Conservation (phyloP, 2,329 filamentous ascomycete species). For the Beauveria pseudobassiana region DNA sequence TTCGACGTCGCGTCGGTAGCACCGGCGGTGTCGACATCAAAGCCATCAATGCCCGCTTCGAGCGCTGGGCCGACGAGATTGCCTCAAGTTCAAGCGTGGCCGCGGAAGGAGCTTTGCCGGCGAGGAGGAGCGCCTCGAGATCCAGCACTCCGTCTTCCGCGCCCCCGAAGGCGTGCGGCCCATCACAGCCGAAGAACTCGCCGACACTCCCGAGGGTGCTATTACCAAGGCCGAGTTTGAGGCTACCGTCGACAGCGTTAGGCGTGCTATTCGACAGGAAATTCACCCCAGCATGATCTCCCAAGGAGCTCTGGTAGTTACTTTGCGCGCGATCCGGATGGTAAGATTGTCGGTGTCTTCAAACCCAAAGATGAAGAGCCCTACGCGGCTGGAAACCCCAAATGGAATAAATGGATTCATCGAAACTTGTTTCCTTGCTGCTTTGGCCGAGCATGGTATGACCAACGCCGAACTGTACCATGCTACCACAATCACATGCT, state of each 20-base stretch:
- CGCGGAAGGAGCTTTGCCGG: conserved; percentile 62
- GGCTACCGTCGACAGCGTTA: conserved; percentile 81
- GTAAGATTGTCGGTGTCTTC: conserved; percentile 95
- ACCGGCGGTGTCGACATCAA: conserved; percentile 95
- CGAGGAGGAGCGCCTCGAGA: conserved; percentile 84
- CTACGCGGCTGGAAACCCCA: conserved; percentile 92
- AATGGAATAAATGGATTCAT: conserved; percentile 99
- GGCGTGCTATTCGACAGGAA: conserved; percentile 79
- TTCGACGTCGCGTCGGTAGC: conserved; percentile 46
- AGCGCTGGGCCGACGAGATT: conserved; percentile 97
- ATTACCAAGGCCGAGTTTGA: conserved; percentile 81
- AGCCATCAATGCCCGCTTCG: conserved; percentile 90
- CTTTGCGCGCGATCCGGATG: conserved; percentile 85
- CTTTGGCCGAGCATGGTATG: conserved; percentile 81
- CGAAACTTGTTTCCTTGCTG: conserved; percentile 95
- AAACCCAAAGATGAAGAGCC: conserved; percentile 99
- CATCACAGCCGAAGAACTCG: conserved; percentile 65
- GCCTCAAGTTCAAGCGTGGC: conserved; percentile 87
- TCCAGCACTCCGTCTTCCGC: conserved; percentile 96
- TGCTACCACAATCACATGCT: conserved; percentile 11
- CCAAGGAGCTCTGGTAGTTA: conserved; percentile 95
- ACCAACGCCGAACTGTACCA: conserved; percentile 11
- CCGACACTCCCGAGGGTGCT: conserved; percentile 53
- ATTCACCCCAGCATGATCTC: conserved; percentile 93
- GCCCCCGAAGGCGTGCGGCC: conserved; percentile 81